Base-by-base conservation (phyloP, 495 filamentous ascomycete species). In the Neurospora intermedia region DNA sequence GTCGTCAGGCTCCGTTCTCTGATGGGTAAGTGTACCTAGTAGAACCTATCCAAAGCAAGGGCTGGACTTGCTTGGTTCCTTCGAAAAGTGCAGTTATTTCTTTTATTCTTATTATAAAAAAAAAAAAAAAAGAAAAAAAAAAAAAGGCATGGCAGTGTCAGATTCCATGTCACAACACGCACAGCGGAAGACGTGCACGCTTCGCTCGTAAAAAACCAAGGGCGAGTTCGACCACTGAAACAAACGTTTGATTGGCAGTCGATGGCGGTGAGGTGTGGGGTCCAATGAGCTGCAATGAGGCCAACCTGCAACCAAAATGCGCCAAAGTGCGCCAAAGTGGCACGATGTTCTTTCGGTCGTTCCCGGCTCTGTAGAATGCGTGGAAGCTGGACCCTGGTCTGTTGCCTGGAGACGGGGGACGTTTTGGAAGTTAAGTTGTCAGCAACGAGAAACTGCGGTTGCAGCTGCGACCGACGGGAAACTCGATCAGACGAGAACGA, bases 401-500 rank as follows among this genome's bases (percentile, higher is more conserved):
- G 45, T 39, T 46, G 45, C 45, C 45, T 46, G 18, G 45, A 7
- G 45, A 46, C 8, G 0, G 45, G 16, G 18, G n/a, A 46, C 45
- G 15, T 31, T 38, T 62, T 38, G 27, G 27, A 7, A 66, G 27
- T 23, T 71, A 7, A 66, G 27, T 23, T 71, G 70, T 45, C 70
- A 59, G 23, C 40, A 35, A 45, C 70, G 35, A 42, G 38, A 40
- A 72, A 46, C 45, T 43, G n/a, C n/a, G 66, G 66, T 27, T 48
- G 70, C 18, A 46, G 62, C 42, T 20, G 41, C 35, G 23, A 70
- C 70, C 8, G 45, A 59, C 11, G 48, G 48, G 73, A 69, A 62
- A 27, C 54, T 35, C 23, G 35, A 78, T 80, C 78, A 77, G 78
- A 75, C 77, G 77, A 80, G 74, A 80, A 77, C 74, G 74, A 80